A percentile compares a stretch with the other conserved stretches of the same genome.
Evolutionary conservation across 2,329 filamentous ascomycete species (phyloP).

Genomic region (Parasarocladium wereldwijsianum): DNA sequence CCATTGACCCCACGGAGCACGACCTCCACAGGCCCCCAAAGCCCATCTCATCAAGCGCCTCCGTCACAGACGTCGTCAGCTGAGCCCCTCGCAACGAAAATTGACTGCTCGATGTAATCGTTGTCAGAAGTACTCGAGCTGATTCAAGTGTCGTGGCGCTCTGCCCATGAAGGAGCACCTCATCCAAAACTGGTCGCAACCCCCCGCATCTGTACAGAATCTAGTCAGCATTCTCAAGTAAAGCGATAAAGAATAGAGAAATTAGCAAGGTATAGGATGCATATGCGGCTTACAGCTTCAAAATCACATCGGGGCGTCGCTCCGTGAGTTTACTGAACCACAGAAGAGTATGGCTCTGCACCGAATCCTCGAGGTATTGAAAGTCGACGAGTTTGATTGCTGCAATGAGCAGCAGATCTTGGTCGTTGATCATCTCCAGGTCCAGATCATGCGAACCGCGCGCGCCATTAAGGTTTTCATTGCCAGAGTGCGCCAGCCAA

Average conservation of each 20-base stretch:
- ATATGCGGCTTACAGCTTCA: constrained; percentile 35
- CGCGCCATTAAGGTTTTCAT: constrained; percentile 17
- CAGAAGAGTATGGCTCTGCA: constrained; percentile 41
- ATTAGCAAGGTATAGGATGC: no score
- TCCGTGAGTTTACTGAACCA: constrained; percentile 45
- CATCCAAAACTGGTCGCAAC: constrained; percentile 43
- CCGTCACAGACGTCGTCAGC: constrained; percentile 28
- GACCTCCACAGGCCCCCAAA: constrained; percentile 49
- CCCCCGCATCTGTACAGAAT: constrained; percentile 31
- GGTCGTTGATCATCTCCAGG: constrained; percentile 37
- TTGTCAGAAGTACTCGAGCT: constrained; percentile 44
- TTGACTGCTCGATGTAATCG: constrained; percentile 37
- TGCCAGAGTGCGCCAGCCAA: constrained; percentile 42
- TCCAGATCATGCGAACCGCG: constrained; percentile 10
- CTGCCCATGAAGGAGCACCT: constrained; percentile 48
- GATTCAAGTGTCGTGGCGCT: constrained; percentile 43
- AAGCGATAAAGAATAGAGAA: no score
- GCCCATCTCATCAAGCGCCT: constrained; percentile 43
- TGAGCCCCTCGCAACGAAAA: constrained; percentile 34
- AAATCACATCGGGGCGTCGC: constrained; percentile 38
- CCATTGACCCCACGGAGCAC: constrained; percentile 33
- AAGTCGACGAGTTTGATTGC: constrained; percentile 54
- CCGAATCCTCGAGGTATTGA: constrained; percentile 44
- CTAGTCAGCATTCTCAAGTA: neutral
- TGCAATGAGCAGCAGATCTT: constrained; percentile 46